Evolutionary conservation across 768 basidiomycete genomes (phyloP).

Genomic region (Mrakia blollopis): DNA sequence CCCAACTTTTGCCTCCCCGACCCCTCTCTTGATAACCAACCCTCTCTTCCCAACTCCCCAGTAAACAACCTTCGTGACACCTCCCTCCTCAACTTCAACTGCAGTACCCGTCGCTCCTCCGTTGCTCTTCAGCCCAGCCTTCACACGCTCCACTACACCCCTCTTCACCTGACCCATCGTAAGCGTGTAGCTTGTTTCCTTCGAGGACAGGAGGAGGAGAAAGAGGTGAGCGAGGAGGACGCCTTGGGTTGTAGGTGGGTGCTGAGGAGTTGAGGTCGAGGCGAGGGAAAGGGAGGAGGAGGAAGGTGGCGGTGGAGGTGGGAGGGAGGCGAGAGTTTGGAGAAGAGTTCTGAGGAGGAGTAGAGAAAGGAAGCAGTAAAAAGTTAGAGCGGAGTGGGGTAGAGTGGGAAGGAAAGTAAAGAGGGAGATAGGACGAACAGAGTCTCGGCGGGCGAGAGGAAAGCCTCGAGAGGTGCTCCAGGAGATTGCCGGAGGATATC

Average conservation of each 20-base stretch:
- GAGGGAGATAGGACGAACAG: neutral
- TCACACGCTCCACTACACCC: neutral
- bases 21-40: constrained; percentile 28
- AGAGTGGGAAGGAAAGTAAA: neutral
- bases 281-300: constrained; percentile 23
- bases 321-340: constrained; percentile 5
- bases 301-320: constrained; percentile 20
- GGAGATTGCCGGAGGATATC: constrained; percentile 28
- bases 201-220: constrained; percentile 9
- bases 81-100: neutral
- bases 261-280: constrained; percentile 18
- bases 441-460: neutral
- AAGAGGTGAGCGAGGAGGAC: constrained; percentile 26
- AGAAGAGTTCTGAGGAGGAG: neutral
- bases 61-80: constrained; percentile 20
- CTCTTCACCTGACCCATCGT: constrained; percentile 27
- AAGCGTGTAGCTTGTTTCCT: constrained; percentile 9
- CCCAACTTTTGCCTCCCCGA: constrained; percentile 25
- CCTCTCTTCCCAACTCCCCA: constrained; percentile 29
- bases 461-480: constrained; percentile 14
- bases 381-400: neutral
- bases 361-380: neutral
- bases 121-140: neutral
- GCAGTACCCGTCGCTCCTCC: neutral
- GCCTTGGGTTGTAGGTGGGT: constrained; percentile 25